Evolutionary conservation across 257 asterid species (phyloP).

Genomic region (Handroanthus guayacan): DNA sequence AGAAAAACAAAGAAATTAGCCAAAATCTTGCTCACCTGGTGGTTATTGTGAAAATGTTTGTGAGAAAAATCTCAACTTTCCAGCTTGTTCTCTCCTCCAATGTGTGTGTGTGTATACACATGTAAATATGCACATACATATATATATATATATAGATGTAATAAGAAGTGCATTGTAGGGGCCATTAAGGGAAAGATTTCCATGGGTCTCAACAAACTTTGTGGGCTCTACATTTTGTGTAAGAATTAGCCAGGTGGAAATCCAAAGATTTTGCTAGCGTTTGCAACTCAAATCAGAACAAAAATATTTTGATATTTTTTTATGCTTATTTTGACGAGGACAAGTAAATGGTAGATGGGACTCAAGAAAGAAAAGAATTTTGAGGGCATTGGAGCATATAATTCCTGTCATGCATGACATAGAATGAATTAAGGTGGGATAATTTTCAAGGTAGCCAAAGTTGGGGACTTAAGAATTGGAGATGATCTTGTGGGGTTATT

Average conservation of each 20-base stretch:
- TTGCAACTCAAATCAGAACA: neutral
- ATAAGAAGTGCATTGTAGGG: neutral
- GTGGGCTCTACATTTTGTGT: neutral
- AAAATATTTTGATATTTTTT: neutral
- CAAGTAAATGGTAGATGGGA: neutral
- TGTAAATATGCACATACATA: too few relatives aligned
- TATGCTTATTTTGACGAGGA: neutral
- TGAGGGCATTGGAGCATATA: neutral
- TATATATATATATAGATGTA: neutral
- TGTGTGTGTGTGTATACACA: too few relatives aligned
- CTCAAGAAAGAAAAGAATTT: too few relatives aligned
- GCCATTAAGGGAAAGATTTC: neutral
- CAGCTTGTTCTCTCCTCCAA: neutral
- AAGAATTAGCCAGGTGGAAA: neutral
- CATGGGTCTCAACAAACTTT: neutral
- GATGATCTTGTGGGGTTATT: neutral
- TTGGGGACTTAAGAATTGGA: neutral
- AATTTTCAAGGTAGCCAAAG: neutral
- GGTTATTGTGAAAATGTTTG: neutral
- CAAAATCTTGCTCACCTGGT: constrained; percentile 1
- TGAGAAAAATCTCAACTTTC: neutral
- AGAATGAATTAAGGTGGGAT: neutral
- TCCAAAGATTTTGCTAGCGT: neutral
- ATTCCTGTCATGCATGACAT: constrained; percentile 19
- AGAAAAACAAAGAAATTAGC: neutral